Evolutionary conservation across 305 asterid species (phyloP), one percentile per base, ranked within the genome.

Genomic region (Andrographis paniculata): DNA sequence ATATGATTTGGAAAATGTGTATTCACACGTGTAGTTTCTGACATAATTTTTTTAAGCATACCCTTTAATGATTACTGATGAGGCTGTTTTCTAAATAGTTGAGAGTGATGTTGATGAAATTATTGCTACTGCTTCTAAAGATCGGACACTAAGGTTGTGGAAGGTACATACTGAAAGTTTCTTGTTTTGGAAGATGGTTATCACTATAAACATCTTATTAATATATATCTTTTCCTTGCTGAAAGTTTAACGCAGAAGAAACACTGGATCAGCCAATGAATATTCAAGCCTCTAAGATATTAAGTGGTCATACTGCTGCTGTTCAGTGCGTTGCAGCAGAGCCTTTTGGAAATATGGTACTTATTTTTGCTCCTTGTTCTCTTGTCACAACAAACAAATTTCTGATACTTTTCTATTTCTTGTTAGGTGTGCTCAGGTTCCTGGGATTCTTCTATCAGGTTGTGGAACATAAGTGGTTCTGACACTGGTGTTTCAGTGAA

Each of bases 81-180:
- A 33, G 15, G 43, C 14, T 45, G 30, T 50, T 59, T 55, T 48
- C 41, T 52, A 45, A 41, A 31, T 76, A 62, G 77, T 40, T 31
- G 78, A 67, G 44, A 68, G 51, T 42, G 49, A 35, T 36, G 10
- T 18, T 8, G 72, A 75, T 71, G 84, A 77, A 52, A 55, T 86
- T 62, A 87, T 83, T 33, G 96, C 85, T 27, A 86, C 96, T 45
- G 92, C 91, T 56, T 86, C 99, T 24, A 83, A 86, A 67, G 99
- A 91, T 59, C 77, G 80, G 77, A 72, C 95, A 23, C 44, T 91
- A 47, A 72, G 82, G 66, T 62, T 91, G 59, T 91, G 95, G 93
- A 87, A 83, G 94, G 96, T 91, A 75, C 60, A 37, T 55, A 47
- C 21, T 45, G 42, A 33, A 33, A 33, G 12, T 36, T 45, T n/a